Base-by-base conservation (phyloP, 2,329 filamentous ascomycete species). In the Canariomyces notabilis region DNA sequence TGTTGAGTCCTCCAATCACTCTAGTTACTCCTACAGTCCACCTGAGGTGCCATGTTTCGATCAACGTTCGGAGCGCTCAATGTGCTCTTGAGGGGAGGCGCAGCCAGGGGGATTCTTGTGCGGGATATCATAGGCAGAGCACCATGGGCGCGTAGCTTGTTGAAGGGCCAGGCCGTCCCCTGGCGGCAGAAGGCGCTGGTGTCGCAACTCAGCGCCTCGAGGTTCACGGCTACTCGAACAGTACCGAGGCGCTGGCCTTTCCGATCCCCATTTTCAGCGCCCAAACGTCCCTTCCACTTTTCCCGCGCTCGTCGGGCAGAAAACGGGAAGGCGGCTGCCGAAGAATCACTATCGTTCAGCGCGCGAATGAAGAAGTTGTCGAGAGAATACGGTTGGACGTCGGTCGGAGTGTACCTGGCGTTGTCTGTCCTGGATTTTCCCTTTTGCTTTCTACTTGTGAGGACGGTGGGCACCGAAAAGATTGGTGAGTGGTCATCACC, bases 321-420 rank as follows among this genome's bases (percentile, higher is more conserved):
- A 15, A 36, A 32, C 9, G 42, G 34, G 7, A 36, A 35, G 26
- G 46, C 50, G 19, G 44, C 51, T 15, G 40, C 46, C 6, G 55
- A 57, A 16, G 46, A 67, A 50, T 51, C 71, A 8, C 66, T 71
- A 11, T 79, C 82, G 6, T 65, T 93, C 34, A 83, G 83, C 2
- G 81, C 82, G 53, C 78, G 85, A 20, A 71, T 97, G 62, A 89
- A 84, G 67, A 89, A 87, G 63, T 77, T 98, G 37, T 89, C 85
- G 2, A 82, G 84, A 53, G 91, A 97, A 66, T 98, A 98, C 66
- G 93, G 93, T 33, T 97, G 90, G 89, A 79, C 87, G 3, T 90
- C 90, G 1, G 67, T 96, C 5, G 91, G 89, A n/a, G 87, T 98
- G 12, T 98, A 98, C 66, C 67, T 96, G 9, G 75, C 74, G 1